Base-by-base conservation (phyloP, 1,284 basidiomycete genomes). In the Papiliotrema terrestris region DNA sequence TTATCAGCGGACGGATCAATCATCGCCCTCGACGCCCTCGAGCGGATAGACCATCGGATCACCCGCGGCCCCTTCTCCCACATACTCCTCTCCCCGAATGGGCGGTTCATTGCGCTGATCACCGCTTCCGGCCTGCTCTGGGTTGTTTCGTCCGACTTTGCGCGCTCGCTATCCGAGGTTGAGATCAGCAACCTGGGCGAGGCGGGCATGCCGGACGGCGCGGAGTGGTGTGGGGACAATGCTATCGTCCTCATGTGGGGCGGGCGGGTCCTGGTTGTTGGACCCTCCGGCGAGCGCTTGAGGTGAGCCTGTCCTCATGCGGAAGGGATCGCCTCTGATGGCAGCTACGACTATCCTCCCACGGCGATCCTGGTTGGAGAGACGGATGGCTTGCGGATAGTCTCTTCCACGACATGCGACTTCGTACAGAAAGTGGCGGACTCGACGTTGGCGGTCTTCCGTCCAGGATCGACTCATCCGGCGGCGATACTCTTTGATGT, bases 161-260 rank as follows among this genome's bases (percentile, higher is more conserved):
- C 90, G 57, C 83, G 91, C 37, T 90, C 84, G 66, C 82, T 97
- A 61, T 89, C 90, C 8, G 91, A 95, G 67, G 92, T 91, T 63
- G 86, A 91, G 54, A 86, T 80, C 22, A 41, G 56, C 0, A 38
- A 54, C 8, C 52, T 74, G 25, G 65, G 65, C 11, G 72, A 75
- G 35, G 67, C 13, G 56, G 65, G 68, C 5, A 54, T 69, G 36
- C 78, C 79, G 8, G 72, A 81, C 29, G 85, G 87, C 63, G 85
- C 94, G 0, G 88, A 89, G 68, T 98, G 96, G 96, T 98, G 94
- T 69, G 94, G 94, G 5, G 93, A 93, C 71, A 93, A 98, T 74
- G 91, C 92, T 0, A 88, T 98, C 25, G 82, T 92, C 2, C 82
- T 98, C 17, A 87, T 86, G 2, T 98, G 91, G 88, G 71, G 65